Percentiles rank a stretch among this genome's conserved stretches.
These are phyloP conservation scores for Singerocomus rubriflavus DNA, from an alignment of 1,284 basidiomycete genomes.

Conservation along the genomic window DNA sequence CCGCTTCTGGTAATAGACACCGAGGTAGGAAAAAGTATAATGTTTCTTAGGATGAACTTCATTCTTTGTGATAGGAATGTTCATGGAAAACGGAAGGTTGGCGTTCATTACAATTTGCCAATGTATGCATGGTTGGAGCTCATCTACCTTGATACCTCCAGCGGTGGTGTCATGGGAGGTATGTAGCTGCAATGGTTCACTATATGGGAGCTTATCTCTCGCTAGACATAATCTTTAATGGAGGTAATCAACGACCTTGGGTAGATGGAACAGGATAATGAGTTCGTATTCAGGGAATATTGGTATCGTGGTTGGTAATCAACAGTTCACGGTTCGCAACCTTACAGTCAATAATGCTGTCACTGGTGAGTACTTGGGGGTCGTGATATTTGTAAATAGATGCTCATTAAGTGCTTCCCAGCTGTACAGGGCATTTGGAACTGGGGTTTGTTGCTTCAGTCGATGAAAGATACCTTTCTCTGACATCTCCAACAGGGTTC, in stretches of 20 bases:
- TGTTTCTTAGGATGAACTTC: background rate
- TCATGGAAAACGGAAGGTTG: conserved; percentile 63
- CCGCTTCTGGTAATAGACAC: conserved; percentile 41
- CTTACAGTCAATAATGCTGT: too few relatives aligned
- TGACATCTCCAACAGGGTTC: conserved; percentile 34
- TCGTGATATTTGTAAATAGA: background rate
- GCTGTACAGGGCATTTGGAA: conserved; percentile 44
- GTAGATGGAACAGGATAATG: background rate
- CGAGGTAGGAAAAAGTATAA: conserved; percentile 33
- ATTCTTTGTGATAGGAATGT: conserved; percentile 31
- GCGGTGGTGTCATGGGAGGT: conserved; percentile 59
- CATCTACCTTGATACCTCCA: conserved; percentile 12
- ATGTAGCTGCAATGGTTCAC: background rate
- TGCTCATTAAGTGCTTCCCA: conserved; percentile 12
- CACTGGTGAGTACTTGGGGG: conserved; percentile 34
- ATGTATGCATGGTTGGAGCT: background rate
- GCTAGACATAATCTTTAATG: conserved; percentile 50
- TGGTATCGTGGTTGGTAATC: conserved; percentile 49
- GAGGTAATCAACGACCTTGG: conserved; percentile 25
- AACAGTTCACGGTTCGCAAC: conserved; percentile 55
- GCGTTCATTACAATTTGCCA: conserved; percentile 38
- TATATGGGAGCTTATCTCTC: conserved; percentile 1
- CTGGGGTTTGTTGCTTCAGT: conserved; percentile 36
- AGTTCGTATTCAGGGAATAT: conserved; percentile 30
- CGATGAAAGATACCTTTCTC: background rate